These are phyloP conservation scores for Hemileccinum impolitum DNA, from an alignment of 768 basidiomycete species.

Conservation along the genomic window DNA sequence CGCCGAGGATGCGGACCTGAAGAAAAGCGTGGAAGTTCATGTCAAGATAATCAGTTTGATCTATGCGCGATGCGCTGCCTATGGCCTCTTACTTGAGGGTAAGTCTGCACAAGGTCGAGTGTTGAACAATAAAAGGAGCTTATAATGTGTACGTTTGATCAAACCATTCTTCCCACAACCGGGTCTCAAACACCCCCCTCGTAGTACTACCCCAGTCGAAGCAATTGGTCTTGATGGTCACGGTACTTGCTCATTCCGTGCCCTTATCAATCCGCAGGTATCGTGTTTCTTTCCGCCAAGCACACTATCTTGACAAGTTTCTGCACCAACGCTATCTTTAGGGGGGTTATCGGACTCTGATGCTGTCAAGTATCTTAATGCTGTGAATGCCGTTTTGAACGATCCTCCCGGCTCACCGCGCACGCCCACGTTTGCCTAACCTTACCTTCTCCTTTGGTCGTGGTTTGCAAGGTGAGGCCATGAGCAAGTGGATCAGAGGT, in stretches of 20 bases:
- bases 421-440: constrained; percentile 36
- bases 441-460: constrained; percentile 50
- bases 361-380: constrained; percentile 40
- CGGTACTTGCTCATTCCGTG: constrained; percentile 43
- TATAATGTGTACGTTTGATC: constrained; percentile 27
- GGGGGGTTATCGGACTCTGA: constrained; percentile 44
- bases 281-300: constrained; percentile 49
- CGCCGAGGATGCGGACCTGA: constrained; percentile 43
- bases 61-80: constrained; percentile 41
- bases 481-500: constrained; percentile 44
- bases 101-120: constrained; percentile 2
- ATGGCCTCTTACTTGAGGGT: constrained; percentile 51
- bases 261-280: constrained; percentile 46
- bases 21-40: constrained; percentile 45
- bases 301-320: background rate
- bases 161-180: constrained; percentile 54
- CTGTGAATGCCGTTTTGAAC: constrained; percentile 38
- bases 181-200: constrained; percentile 40
- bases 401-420: constrained; percentile 31
- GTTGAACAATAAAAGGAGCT: background rate
- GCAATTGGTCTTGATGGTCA: constrained; percentile 46
- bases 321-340: constrained; percentile 8
- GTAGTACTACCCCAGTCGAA: constrained; percentile 34
- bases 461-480: constrained; percentile 48
- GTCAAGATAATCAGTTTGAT: constrained; percentile 44